Percentiles rank a stretch among this genome's conserved stretches.
phyloP scores from a whole-genome alignment of 768 basidiomycete genomes.

The Tubosaeta sp. region DNA sequence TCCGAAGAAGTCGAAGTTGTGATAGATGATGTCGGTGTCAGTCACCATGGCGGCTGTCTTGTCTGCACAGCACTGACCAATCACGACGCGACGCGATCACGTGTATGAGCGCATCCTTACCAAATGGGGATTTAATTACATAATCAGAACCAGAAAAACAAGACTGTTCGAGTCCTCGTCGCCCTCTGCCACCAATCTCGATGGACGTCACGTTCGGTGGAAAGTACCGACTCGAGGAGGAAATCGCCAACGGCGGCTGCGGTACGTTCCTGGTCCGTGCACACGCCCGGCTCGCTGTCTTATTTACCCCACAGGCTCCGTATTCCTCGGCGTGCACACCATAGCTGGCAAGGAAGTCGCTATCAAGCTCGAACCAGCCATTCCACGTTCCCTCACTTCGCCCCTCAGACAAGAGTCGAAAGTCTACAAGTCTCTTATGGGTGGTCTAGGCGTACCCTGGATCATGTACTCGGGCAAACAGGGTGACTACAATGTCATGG shows the following conservation, averaged over 20 bases:
- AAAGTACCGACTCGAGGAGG: conserved; percentile 74
- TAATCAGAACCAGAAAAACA: conserved; percentile 20
- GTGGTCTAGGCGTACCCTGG: conserved; percentile 86
- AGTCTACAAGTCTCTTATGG: conserved; percentile 89
- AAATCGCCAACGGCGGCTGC: conserved; percentile 78
- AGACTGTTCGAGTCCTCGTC: not conserved
- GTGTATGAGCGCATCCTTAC: conserved; percentile 10
- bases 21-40: too few species aligned
- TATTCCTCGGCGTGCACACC: conserved; percentile 75
- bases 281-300: conserved; percentile 5
- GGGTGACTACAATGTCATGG: conserved; percentile 95
- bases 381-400: conserved; percentile 41
- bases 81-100: conserved; percentile 27
- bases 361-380: conserved; percentile 74
- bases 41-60: too few species aligned
- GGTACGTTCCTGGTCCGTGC: conserved; percentile 57
- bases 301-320: conserved; percentile 48
- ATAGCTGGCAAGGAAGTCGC: conserved; percentile 81
- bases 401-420: conserved; percentile 86
- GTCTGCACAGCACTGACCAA: too few species aligned
- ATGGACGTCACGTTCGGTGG: conserved; percentile 57
- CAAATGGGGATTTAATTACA: conserved; percentile 11
- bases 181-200: conserved; percentile 13
- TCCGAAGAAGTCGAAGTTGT: too few species aligned
- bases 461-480: conserved; percentile 90